Evolutionary conservation across 2,329 filamentous ascomycete genomes (phyloP).

Genomic region (Botrytis fragariae): DNA sequence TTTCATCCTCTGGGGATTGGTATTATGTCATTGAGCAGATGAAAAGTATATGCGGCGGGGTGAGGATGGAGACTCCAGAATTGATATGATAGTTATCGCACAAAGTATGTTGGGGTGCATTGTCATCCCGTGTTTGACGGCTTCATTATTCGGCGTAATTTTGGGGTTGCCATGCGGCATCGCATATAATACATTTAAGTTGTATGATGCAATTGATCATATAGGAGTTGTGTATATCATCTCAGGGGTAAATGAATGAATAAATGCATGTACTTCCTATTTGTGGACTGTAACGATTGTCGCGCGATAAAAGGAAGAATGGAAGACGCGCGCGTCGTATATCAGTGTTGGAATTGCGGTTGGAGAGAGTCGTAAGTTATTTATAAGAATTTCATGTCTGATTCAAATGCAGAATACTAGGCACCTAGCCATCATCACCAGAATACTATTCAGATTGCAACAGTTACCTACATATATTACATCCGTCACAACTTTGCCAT

Average conservation of each 20-base stretch:
- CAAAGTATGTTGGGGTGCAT: background rate
- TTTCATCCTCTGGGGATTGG: background rate
- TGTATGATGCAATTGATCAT: background rate
- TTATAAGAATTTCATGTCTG: background rate
- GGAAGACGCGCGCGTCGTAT: background rate
- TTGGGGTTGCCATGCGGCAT: background rate
- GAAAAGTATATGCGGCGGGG: conserved; percentile 6
- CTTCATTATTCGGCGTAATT: background rate
- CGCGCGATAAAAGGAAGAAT: background rate
- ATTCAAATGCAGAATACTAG: background rate
- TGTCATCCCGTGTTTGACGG: background rate
- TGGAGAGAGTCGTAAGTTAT: background rate
- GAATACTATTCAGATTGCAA: background rate
- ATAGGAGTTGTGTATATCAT: background rate
- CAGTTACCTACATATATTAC: background rate
- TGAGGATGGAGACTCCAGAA: conserved; percentile 9
- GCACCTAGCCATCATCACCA: background rate
- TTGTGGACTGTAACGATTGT: background rate
- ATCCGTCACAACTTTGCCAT: background rate
- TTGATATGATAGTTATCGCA: background rate
- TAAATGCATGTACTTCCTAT: background rate
- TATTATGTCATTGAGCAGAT: conserved; percentile 12
- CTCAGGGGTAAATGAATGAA: background rate
- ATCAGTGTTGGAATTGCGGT: background rate
- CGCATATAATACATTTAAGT: background rate